Evolutionary conservation across 306 rosid genomes (phyloP), one percentile per base, ranked within the genome.

Genomic region (Prunus davidiana): DNA sequence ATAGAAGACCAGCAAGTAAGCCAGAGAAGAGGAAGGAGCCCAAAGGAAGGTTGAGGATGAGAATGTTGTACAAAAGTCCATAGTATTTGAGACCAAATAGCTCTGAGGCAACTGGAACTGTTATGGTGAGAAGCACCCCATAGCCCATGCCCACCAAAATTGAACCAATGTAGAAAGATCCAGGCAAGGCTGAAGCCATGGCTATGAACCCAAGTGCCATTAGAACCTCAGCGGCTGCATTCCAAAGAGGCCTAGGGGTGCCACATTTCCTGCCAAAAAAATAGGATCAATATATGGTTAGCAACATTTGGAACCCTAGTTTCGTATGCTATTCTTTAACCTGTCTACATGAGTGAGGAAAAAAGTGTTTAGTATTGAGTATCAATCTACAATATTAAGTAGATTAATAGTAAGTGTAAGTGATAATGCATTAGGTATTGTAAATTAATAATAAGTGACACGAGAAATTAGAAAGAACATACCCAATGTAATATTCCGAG

Each of bases 1-100:
- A 72, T 8, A 72, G 22, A 72, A 55, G 3, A 14, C 76, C 76
- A 3, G 65, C 76, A 20, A 72, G 76, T 30, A 55, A 56, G 45
- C 76, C 76, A 9, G 76, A 72, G 76, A 72, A 72, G 66, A 72
- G 66, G 60, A 72, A 72, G 27, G 66, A 72, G 45, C 76, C 66
- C 38, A 72, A 72, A 0, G 76, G 76, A 20, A 72, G 66, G 52
- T 56, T 72, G 66, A 72, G n/a, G 65, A 72, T 72, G 24, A 72
- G 66, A 22, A 72, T 72, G 54, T 72, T 72, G 52, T 72, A 56
- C 54, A 72, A 14, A 8, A 72, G 65, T 24, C 76, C 67, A 3
- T 72, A 72, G 55, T 55, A 57, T 72, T 72, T 72, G 41, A 72
- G 76, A 22, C 76, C 76, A 56, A 72, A 72, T 57, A 56, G 66